Percentiles rank a stretch among this genome's conserved stretches.
Conservation (phyloP, 2,329 filamentous ascomycete species). For the Fusarium floridanum region DNA sequence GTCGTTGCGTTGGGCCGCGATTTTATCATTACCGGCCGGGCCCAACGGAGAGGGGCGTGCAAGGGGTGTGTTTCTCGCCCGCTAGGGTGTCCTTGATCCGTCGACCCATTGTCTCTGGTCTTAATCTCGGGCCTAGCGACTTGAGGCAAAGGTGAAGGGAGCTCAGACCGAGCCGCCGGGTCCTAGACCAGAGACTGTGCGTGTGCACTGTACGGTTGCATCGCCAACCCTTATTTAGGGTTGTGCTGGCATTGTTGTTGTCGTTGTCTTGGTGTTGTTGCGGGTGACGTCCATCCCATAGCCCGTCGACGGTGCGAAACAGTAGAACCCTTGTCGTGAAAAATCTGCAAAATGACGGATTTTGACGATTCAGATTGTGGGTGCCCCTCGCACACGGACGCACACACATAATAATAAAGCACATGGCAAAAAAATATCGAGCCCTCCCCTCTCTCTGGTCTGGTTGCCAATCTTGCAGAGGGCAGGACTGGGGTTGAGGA, state of each 20-base stretch:
- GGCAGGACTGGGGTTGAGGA: conserved; percentile 31
- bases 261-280: conserved; percentile 25
- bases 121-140: conserved; percentile 46
- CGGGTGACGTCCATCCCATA: conserved; percentile 4
- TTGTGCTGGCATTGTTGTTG: conserved; percentile 33
- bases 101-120: conserved; percentile 44
- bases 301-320: conserved; percentile 9
- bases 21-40: conserved; percentile 42
- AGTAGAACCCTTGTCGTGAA: conserved; percentile 25
- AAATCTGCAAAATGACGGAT: conserved; percentile 25
- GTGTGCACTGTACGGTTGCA: conserved; percentile 42
- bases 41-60: conserved; percentile 38
- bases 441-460: conserved; percentile 29
- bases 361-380: conserved; percentile 32
- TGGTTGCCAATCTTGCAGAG: conserved; percentile 26
- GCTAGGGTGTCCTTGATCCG: conserved; percentile 29
- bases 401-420: conserved; percentile 31
- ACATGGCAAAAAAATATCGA: conserved; percentile 28
- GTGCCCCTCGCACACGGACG: conserved; percentile 22
- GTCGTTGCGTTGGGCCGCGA: conserved; percentile 45
- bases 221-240: conserved; percentile 21
- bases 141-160: conserved; percentile 41
- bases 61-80: conserved; percentile 29
- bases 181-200: conserved; percentile 20
- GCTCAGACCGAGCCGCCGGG: conserved; percentile 45